Base-by-base conservation (phyloP, 768 basidiomycete species). In the Cubamyces lactineus region DNA sequence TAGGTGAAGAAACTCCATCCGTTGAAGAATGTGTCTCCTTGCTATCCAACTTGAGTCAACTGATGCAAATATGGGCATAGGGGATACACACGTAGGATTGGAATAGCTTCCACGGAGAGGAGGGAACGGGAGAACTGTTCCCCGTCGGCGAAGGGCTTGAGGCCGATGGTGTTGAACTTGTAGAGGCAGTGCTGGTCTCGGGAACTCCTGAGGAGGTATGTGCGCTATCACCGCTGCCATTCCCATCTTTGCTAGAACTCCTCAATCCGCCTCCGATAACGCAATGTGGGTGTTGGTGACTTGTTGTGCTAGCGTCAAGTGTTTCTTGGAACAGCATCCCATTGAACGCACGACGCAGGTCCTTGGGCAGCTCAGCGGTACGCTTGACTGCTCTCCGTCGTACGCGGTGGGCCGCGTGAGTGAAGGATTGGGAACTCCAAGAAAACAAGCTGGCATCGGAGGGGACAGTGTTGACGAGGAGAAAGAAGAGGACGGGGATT, bases 1-100 rank as follows among this genome's bases (percentile, higher is more conserved):
- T 63, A 73, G 5, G 79, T 83, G 70, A 78, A 87, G 76, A 96
- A 96, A 66, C 83, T 70, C 89, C 89, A 96, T 51, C 86, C 88
- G 69, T 91, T 77, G 64, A 95, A 96, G 79, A 97, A 97, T 45
- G 78, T 80, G 47, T 77, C 77, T 19, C 92, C 94, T 53, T 80
- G 73, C 86, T 87, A 5, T 5, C n/a, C 16, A 30, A 34, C 9
- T 51, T 19, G 21, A 59, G 41, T 53, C 12, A 17, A 23, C 1
- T 4, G 7, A 5, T 8, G 21, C 21, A 34, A 2, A 19, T 3
- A 28, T 15, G n/a, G 2, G 12, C 15, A 30, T 30, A 15, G 7
- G 6, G 3, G 19, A 26, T 6, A 80, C 82, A 66, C 69, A 86
- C 86, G 74, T 88, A 86, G 13, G 78, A 76, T 67, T 86, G 80